Conservation (phyloP, 2,329 filamentous ascomycete genomes). For the Verruconis gallopava region DNA sequence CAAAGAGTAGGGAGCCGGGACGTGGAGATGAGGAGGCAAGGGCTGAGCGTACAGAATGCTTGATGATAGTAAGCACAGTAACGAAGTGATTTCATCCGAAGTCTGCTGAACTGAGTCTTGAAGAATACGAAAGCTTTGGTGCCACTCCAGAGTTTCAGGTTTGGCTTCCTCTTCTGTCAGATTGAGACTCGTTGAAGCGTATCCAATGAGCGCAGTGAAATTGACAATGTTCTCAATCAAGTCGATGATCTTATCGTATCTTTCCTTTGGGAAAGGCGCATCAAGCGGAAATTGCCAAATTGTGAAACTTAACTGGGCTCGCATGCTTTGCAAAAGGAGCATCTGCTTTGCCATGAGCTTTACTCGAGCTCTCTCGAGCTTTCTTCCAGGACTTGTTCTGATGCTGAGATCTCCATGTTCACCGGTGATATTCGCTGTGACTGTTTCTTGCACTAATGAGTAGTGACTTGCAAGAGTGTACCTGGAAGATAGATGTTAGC, state of each 20-base stretch:
- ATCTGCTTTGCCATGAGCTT: conserved; percentile 57
- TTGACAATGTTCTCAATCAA: conserved; percentile 41
- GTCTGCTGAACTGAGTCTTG: conserved; percentile 47
- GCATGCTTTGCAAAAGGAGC: conserved; percentile 48
- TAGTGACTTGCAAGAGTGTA: conserved; percentile 67
- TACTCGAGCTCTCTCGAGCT: conserved; percentile 43
- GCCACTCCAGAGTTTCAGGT: conserved; percentile 41
- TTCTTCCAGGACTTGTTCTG: conserved; percentile 40
- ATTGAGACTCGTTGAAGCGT: conserved; percentile 44
- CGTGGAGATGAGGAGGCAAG: conserved; percentile 56
- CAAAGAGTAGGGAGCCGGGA: conserved; percentile 51
- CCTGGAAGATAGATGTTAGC: too few relatives aligned
- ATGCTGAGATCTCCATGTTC: conserved; percentile 40
- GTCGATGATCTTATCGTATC: conserved; percentile 51
- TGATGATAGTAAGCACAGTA: conserved; percentile 56
- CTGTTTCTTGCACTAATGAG: conserved; percentile 55
- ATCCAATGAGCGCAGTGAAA: conserved; percentile 54
- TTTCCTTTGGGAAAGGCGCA: conserved; percentile 52
- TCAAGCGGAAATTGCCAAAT: conserved; percentile 61
- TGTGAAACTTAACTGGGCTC: conserved; percentile 50
- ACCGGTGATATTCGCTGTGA: conserved; percentile 47
- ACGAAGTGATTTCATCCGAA: conserved; percentile 54
- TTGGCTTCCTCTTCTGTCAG: neutral
- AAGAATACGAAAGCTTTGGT: conserved; percentile 43
- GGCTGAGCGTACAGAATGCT: conserved; percentile 52